Evolutionary conservation across 768 basidiomycete species (phyloP).

Genomic region (Postia placenta): DNA sequence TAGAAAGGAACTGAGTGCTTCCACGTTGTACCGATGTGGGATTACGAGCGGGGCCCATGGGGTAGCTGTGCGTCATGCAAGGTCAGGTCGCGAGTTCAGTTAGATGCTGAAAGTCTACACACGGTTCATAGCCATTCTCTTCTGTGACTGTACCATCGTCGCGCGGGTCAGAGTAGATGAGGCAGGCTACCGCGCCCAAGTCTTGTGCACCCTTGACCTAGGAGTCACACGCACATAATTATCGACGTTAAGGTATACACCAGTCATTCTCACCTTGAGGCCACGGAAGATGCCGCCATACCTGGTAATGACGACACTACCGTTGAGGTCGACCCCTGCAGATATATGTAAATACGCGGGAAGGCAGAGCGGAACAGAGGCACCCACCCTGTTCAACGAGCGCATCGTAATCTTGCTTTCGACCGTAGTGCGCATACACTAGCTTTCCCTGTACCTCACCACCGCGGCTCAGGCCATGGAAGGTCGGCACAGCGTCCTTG

Average conservation of each 20-base stretch:
- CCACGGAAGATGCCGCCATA: conserved; percentile 81
- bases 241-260: neutral
- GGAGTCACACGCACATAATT: neutral
- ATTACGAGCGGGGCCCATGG: conserved; percentile 84
- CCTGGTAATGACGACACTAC: conserved; percentile 71
- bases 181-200: conserved; percentile 66
- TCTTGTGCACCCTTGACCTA: conserved; percentile 82
- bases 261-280: conserved; percentile 51
- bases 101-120: conserved; percentile 3
- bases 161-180: conserved; percentile 83
- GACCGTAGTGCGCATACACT: conserved; percentile 79
- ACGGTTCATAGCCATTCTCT: conserved; percentile 68
- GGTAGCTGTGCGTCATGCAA: conserved; percentile 45
- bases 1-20: conserved; percentile 63
- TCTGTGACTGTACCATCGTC: conserved; percentile 79
- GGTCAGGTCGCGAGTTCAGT: neutral
- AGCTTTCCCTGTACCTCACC: conserved; percentile 69
- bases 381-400: conserved; percentile 31
- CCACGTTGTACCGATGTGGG: conserved; percentile 82
- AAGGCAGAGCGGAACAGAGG: too few relatives aligned
- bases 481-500: conserved; percentile 65
- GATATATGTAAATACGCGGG: neutral
- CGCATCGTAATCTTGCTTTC: conserved; percentile 64
- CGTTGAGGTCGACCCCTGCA: conserved; percentile 65
- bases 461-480: conserved; percentile 77